Base-by-base conservation (phyloP, 129 eudicot species). In the Pseudognaphalium luteoalbum region DNA sequence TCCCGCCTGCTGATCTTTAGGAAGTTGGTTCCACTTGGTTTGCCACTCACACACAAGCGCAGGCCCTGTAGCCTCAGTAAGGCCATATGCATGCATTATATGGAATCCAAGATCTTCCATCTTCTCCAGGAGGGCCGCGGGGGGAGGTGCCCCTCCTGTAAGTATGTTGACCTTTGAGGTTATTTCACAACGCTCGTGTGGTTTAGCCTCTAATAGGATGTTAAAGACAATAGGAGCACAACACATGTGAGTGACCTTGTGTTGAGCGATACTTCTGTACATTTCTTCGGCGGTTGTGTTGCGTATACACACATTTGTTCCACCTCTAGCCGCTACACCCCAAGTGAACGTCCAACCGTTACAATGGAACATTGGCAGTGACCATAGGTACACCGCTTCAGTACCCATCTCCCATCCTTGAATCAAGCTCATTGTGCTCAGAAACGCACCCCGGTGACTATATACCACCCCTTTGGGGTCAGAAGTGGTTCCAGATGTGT, bases 271-370 rank as follows among this genome's bases (percentile, higher is more conserved):
- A 47, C 69, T 72, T 6, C 32, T 44, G 58, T 82, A 85, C 82
- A 89, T 87, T 16, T 81, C 88, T 0, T 33, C 52, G 0, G 89
- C 92, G 4, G 85, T 73, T 7, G 87, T 81, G 77, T 73, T 80
- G 41, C 89, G 87, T 69, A 89, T 83, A 78, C 96, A 89, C 6
- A 89, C 86, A 57, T 89, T 89, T 63, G 92, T 87, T 4, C 91
- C 96, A 3, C 96, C 96, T 20, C 87, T 68, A 0, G 96, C 96
- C 0, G 96, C 92, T 16, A 85, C 84, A 0, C 86, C 96, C 96
- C 96, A 89, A 12, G 92, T 83, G 84, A 85, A 85, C 16, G 87
- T 82, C 96, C 96, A 89, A 7, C 96, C 96, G 65, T 89, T 89
- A 81, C 92, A 85, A 66, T 87, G 96, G 79, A 89, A 89, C 96